phyloP scores from a whole-genome alignment of 495 filamentous ascomycete species.

The Venustampulla echinocandica region DNA sequence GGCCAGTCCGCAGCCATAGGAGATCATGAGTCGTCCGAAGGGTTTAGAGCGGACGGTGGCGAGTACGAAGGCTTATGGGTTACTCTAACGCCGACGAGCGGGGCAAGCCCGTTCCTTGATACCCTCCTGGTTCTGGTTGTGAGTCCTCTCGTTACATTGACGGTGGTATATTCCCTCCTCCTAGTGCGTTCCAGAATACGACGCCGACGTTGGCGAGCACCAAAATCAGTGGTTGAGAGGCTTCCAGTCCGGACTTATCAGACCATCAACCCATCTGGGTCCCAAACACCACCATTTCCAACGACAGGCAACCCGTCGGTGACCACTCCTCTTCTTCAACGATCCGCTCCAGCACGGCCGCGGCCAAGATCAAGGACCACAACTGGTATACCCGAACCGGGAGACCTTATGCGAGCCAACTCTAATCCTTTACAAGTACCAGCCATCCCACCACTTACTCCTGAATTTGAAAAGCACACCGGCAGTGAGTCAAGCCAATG shows the following conservation, averaged over 20 bases:
- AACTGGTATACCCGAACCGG: slow-evolving; percentile 45
- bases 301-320: slow-evolving; percentile 54
- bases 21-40: slow-evolving; percentile 4
- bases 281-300: slow-evolving; percentile 43
- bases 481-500: slow-evolving; percentile 46
- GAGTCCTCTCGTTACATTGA: slow-evolving; percentile 84
- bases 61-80: slow-evolving; percentile 88
- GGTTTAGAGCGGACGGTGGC: slow-evolving; percentile 22
- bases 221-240: slow-evolving; percentile 88
- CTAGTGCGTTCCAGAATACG: slow-evolving; percentile 83
- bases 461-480: slow-evolving; percentile 38
- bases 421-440: slow-evolving; percentile 21
- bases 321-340: slow-evolving; percentile 64
- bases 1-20: slow-evolving; percentile 9
- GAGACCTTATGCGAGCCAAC: slow-evolving; percentile 12
- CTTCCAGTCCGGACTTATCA: slow-evolving; percentile 95
- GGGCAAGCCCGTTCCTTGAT: slow-evolving; percentile 91
- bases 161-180: slow-evolving; percentile 85
- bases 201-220: slow-evolving; percentile 85
- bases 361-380: slow-evolving; percentile 59
- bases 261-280: slow-evolving; percentile 57
- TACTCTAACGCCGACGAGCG: slow-evolving; percentile 82
- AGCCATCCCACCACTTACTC: slow-evolving; percentile 3
- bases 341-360: slow-evolving; percentile 33
- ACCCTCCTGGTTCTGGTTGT: slow-evolving; percentile 88